These are phyloP conservation scores for Coemansia sp. DNA, from an alignment of 192 early-diverging fungal species.

Conservation along the genomic window DNA sequence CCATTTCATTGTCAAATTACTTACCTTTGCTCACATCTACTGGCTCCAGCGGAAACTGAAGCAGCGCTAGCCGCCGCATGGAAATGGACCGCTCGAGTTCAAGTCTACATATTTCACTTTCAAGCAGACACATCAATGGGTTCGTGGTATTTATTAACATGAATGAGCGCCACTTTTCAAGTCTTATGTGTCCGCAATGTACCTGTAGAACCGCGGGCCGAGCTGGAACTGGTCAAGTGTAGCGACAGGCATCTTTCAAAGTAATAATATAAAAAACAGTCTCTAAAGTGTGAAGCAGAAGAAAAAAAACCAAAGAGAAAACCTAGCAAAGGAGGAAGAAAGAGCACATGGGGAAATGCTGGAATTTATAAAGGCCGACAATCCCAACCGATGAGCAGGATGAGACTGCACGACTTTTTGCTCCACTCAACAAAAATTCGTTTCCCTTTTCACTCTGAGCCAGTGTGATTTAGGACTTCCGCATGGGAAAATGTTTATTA, in stretches of 20 bases:
- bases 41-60: slow-evolving; percentile 33
- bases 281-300: neutral
- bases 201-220: slow-evolving; percentile 49
- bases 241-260: slow-evolving; percentile 2
- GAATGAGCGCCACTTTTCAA: neutral
- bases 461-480: slow-evolving; percentile 3
- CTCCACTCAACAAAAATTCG: neutral
- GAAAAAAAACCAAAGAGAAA: neutral
- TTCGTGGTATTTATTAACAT: slow-evolving; percentile 1
- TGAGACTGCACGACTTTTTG: no score
- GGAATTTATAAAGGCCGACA: neutral
- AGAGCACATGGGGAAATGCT: neutral
- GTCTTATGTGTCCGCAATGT: slow-evolving; percentile 3
- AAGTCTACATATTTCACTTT: slow-evolving; percentile 23
- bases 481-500: slow-evolving; percentile 5
- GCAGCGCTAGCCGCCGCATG: slow-evolving; percentile 48
- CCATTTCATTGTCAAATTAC: neutral
- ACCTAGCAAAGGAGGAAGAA: slow-evolving; percentile 1
- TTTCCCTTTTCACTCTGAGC: neutral
- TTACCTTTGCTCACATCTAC: slow-evolving; percentile 43
- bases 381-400: no score
- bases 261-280: neutral
- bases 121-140: neutral
- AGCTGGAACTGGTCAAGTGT: slow-evolving; percentile 41
- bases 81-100: slow-evolving; percentile 48